phyloP scores from a whole-genome alignment of 2,329 filamentous ascomycete species.

The Venturiaceae sp. region DNA sequence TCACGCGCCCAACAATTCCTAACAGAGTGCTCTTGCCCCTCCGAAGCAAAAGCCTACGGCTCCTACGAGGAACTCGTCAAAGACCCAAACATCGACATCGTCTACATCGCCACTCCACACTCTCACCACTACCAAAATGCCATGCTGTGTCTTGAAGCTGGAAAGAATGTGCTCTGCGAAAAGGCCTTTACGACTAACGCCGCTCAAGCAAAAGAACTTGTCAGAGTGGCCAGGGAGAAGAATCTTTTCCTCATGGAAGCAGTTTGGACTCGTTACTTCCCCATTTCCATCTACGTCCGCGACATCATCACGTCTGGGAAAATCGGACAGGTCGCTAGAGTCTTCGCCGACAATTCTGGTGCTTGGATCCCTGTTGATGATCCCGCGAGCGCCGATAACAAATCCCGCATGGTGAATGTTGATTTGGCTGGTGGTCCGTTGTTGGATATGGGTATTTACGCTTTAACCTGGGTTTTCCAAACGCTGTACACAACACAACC shows the following conservation, averaged over 20 bases:
- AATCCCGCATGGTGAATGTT: slow-evolving; percentile 71
- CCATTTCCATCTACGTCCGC: slow-evolving; percentile 65
- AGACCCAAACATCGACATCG: slow-evolving; percentile 69
- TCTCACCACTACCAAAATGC: slow-evolving; percentile 89
- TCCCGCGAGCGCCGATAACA: slow-evolving; percentile 32
- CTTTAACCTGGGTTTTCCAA: slow-evolving; percentile 85
- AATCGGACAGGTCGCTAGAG: slow-evolving; percentile 47
- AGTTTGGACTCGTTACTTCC: slow-evolving; percentile 86
- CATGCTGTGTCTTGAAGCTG: slow-evolving; percentile 72
- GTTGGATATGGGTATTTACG: slow-evolving; percentile 79
- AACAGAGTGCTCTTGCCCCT: slow-evolving; percentile 57
- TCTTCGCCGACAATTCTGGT: slow-evolving; percentile 49
- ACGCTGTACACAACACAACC: slow-evolving; percentile 68
- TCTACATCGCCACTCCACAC: slow-evolving; percentile 86
- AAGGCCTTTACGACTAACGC: slow-evolving; percentile 85
- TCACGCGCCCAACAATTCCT: slow-evolving; percentile 65
- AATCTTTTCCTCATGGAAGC: slow-evolving; percentile 44
- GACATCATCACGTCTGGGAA: slow-evolving; percentile 50
- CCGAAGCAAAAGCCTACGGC: slow-evolving; percentile 62
- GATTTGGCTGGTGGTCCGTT: slow-evolving; percentile 75
- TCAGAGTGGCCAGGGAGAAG: slow-evolving; percentile 63
- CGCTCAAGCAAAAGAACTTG: slow-evolving; percentile 61
- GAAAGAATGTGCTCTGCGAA: slow-evolving; percentile 84
- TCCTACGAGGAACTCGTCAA: slow-evolving; percentile 74
- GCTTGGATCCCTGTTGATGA: background rate